phyloP scores from a whole-genome alignment of 2,329 filamentous ascomycete genomes.

The Ascochyta rabiei region DNA sequence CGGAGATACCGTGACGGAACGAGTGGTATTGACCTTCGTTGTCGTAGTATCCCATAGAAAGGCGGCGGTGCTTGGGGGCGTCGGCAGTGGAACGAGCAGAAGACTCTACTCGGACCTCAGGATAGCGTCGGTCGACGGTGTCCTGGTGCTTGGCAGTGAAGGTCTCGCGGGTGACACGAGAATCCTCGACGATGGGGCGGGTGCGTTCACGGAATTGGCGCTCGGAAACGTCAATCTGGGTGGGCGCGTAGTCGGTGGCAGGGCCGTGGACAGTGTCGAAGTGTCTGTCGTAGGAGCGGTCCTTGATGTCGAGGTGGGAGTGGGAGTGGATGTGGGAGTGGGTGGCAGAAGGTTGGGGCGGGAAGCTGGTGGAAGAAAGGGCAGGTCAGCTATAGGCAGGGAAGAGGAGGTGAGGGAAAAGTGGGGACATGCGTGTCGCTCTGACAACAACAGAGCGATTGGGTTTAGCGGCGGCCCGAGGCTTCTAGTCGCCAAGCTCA shows the following conservation, averaged over 20 bases:
- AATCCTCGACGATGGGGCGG: conserved; percentile 57
- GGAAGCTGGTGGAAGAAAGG: conserved; percentile 57
- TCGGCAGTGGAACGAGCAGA: conserved; percentile 60
- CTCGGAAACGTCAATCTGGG: conserved; percentile 62
- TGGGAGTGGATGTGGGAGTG: conserved; percentile 55
- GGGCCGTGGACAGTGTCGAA: conserved; percentile 55
- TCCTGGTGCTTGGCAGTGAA: conserved; percentile 47
- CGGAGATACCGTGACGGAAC: conserved; percentile 73
- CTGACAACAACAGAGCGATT: conserved; percentile 49
- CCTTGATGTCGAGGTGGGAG: conserved; percentile 68
- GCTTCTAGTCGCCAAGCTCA: conserved; percentile 40
- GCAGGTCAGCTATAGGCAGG: conserved; percentile 47
- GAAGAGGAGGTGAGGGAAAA: conserved; percentile 48
- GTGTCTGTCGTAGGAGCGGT: conserved; percentile 54
- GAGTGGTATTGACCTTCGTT: conserved; percentile 77
- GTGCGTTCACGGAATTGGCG: conserved; percentile 70
- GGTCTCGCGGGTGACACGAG: conserved; percentile 45
- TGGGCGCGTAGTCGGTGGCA: conserved; percentile 61
- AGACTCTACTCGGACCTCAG: conserved; percentile 58
- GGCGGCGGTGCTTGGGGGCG: conserved; percentile 55
- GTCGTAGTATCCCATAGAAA: conserved; percentile 82
- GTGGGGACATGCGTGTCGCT: conserved; percentile 47
- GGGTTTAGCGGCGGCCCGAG: conserved; percentile 35
- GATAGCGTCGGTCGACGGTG: conserved; percentile 47
- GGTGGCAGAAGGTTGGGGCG: conserved; percentile 54